Evolutionary conservation across 2,329 filamentous ascomycete species (phyloP).

Genomic region (Metarhizium brunneum): DNA sequence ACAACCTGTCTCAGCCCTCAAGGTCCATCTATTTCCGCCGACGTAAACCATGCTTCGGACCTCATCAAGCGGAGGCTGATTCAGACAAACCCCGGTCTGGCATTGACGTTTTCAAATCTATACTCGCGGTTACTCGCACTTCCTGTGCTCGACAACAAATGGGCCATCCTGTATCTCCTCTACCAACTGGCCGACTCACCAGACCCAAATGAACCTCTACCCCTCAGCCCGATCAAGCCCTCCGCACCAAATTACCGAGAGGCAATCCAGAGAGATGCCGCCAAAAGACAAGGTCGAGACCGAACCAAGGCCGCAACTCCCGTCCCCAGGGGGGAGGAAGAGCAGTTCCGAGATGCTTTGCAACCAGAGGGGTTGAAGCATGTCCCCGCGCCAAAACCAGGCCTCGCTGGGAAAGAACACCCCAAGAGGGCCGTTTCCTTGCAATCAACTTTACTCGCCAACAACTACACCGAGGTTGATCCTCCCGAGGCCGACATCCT

Average conservation of each 20-base stretch:
- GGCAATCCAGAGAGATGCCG: conserved; percentile 25
- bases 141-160: conserved; percentile 89
- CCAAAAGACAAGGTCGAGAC: conserved; percentile 28
- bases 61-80: conserved; percentile 84
- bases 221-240: conserved; percentile 33
- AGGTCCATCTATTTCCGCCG: conserved; percentile 50
- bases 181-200: conserved; percentile 69
- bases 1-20: conserved; percentile 26
- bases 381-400: conserved; percentile 30
- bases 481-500: conserved; percentile 59
- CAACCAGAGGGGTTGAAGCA: conserved; percentile 41
- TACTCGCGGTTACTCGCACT: conserved; percentile 85
- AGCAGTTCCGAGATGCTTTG: conserved; percentile 43
- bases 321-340: conserved; percentile 33
- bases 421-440: conserved; percentile 41
- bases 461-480: conserved; percentile 45
- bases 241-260: conserved; percentile 28
- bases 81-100: conserved; percentile 67
- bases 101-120: conserved; percentile 78
- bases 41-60: conserved; percentile 87
- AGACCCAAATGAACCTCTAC: conserved; percentile 42
- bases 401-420: conserved; percentile 25
- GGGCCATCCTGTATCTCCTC: conserved; percentile 88
- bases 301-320: conserved; percentile 26
- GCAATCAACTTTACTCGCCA: conserved; percentile 48